phyloP scores from a whole-genome alignment of 176 grass and related monocot genomes.

The Themeda triandra region DNA sequence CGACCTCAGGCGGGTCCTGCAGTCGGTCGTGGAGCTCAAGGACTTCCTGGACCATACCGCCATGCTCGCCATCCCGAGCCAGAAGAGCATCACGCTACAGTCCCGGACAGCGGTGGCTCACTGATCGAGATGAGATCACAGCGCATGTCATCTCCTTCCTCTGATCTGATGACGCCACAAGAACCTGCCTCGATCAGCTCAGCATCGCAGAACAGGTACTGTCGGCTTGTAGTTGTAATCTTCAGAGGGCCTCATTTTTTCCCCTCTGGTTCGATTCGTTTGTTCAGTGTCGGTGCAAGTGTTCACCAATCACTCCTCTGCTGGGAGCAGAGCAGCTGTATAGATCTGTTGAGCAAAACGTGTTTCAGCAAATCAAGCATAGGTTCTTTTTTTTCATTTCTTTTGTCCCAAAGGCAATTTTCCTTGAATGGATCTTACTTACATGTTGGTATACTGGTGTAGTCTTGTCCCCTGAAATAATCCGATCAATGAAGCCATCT shows the following conservation, averaged over 20 bases:
- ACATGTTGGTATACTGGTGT: constrained; percentile 17
- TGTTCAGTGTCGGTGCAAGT: constrained; percentile 38
- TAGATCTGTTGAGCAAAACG: constrained; percentile 42
- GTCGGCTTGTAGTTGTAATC: background rate
- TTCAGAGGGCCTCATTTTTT: constrained; percentile 24
- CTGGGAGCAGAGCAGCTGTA: constrained; percentile 37
- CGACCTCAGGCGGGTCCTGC: constrained; percentile 69
- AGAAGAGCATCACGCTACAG: constrained; percentile 86
- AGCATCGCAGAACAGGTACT: constrained; percentile 20
- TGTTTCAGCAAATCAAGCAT: constrained; percentile 33
- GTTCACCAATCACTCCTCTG: constrained; percentile 18
- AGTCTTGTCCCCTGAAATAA: constrained; percentile 16
- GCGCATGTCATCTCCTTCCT: background rate
- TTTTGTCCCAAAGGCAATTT: constrained; percentile 13
- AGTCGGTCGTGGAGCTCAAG: constrained; percentile 74
- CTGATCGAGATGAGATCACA: constrained; percentile 30
- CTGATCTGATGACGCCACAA: background rate
- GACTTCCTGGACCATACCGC: constrained; percentile 93
- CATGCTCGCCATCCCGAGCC: constrained; percentile 93
- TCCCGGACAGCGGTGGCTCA: constrained; percentile 48
- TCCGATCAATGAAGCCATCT: constrained; percentile 27
- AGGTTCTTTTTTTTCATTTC: constrained; percentile 28
- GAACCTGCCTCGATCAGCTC: background rate
- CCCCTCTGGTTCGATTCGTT: constrained; percentile 26
- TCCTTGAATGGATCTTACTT: constrained; percentile 1